Base-by-base conservation (phyloP, 495 filamentous ascomycete species). In the Hypoxylon fragiforme region DNA sequence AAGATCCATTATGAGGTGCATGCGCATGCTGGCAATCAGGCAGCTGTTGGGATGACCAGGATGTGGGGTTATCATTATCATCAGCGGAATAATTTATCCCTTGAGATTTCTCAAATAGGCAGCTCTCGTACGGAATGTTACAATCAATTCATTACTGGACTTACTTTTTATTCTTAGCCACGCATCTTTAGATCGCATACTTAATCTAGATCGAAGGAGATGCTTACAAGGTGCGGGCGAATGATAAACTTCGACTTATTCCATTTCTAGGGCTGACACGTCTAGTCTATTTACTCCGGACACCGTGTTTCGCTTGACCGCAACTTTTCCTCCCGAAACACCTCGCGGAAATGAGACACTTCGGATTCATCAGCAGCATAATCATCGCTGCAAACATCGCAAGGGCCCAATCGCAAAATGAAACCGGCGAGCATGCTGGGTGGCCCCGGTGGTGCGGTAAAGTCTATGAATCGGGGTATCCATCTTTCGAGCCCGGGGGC, bases 401-500 rank as follows among this genome's bases (percentile, higher is more conserved):
- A 9, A 38, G 14, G 15, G 62, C 65, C 5, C 62, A 60, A 19
- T 54, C 50, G 7, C 44, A 65, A 24, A 57, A 60, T 7, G 58
- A 70, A 28, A 76, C 73, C 0, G 74, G 75, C 0, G 54, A 72
- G 9, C 66, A 78, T 45, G 54, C 69, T 5, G 75, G 75, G 20
- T 75, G 73, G 74, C 74, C 73, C 14, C 64, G 75, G 24, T 85
- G 81, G 81, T 85, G 81, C 54, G 81, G 81, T 3, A 85, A 83
- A 54, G 81, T 81, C 0, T 85, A 85, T 58, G 49, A 74, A 35
- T 38, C 75, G 6, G 77, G 73, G 67, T 83, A 84, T 64, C 71
- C 74, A 0, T 73, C 72, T 2, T 84, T 84, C 57, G 72, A 85
- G 32, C 85, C 85, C 0, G 84, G 83, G 43, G 86, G 86, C 11